These are phyloP conservation scores for Aspergillus amoenus DNA, from an alignment of 2,329 filamentous ascomycete species.

Conservation along the genomic window DNA sequence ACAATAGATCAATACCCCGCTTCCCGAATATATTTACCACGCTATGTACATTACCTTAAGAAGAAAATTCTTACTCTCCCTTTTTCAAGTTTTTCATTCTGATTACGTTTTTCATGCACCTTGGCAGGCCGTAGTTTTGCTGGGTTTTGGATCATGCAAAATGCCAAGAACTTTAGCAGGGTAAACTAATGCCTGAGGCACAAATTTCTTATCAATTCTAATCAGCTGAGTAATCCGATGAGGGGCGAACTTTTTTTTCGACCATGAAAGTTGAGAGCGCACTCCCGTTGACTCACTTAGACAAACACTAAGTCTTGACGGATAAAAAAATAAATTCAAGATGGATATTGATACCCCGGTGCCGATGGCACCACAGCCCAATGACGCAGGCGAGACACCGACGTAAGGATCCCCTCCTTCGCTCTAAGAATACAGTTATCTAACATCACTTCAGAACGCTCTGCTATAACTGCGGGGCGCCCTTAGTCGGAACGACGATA, in stretches of 20 bases:
- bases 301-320: background rate
- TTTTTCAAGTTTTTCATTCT: background rate
- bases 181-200: too few relatives aligned
- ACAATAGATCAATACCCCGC: background rate
- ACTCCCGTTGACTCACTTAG: background rate
- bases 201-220: background rate
- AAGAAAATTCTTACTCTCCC: background rate
- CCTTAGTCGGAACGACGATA: slow-evolving; percentile 11
- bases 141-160: too few relatives aligned
- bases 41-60: background rate
- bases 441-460: slow-evolving; percentile 25
- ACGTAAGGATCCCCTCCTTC: background rate
- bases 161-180: too few relatives aligned
- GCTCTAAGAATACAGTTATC: background rate
- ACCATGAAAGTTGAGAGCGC: background rate
- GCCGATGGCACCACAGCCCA: slow-evolving; percentile 8
- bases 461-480: slow-evolving; percentile 15
- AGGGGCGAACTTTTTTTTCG: slow-evolving; percentile 9
- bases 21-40: background rate
- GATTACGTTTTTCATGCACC: background rate
- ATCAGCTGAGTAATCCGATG: slow-evolving; percentile 2
- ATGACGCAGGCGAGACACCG: background rate
- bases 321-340: background rate
- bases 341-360: slow-evolving; percentile 13
- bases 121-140: too few relatives aligned